Evolutionary conservation across 768 basidiomycete species (phyloP), one percentile per base, ranked within the genome.

Genomic region (Tylopilus plumbeoviolaceoides): DNA sequence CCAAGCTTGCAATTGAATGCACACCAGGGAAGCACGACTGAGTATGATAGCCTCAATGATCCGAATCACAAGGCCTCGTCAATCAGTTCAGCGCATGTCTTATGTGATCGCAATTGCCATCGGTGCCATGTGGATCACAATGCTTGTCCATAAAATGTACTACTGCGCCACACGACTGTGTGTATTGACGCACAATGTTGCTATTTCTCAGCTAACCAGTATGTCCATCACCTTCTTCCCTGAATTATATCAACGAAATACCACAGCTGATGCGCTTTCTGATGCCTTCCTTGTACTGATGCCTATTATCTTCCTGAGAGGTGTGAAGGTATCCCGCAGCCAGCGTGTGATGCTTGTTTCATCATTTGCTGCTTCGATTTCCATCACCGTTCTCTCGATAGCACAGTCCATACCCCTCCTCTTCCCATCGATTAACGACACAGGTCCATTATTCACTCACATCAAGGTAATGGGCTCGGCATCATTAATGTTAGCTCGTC

Each of bases 311-410:
- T 39, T 62, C n/a, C 46, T 60, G 23, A 55, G 14, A 38, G 55
- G 47, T 8, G 36, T 55, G 5, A 62, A 44, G 43, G 44, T 68
- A 41, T 44, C 55, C 4, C 42, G 48, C 14, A 44, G 43, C 17
- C 53, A 53, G 25, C 57, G 54, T 14, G 43, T 62, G 17, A 38
- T 66, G 15, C 46, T 64, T 20, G 0, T 60, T 35, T 54, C 57
- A 20, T 59, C 57, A 15, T 65, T 68, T 48, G 33, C 59, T 25
- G 55, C 54, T 27, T 60, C 62, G 25, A 50, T 65, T 20, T 35
- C 54, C 31, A 65, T 68, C 45, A 58, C 59, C 35, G 21, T 58
- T 7, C 21, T 57, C 47, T 57, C 58, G 3, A 48, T 63, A 23
- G 43, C 41, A 2, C 59, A 63, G 14, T 50, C 50, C 4, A 11